Evolutionary conservation across 1,139 yeast species (phyloP), one percentile per base, ranked within the genome.

Genomic region (Diutina ranongensis): DNA sequence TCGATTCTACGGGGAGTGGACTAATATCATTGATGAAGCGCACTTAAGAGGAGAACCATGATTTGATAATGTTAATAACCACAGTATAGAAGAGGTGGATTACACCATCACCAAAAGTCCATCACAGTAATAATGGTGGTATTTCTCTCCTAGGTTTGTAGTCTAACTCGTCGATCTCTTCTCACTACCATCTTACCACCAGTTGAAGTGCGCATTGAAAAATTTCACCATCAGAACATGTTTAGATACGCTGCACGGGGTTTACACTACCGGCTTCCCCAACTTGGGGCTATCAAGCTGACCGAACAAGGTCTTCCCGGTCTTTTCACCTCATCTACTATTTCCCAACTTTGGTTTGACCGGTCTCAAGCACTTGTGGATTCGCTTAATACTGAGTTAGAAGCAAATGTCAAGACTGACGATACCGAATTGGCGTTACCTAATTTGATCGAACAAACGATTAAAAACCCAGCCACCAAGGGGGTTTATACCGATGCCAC

Each of bases 301-400:
- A 13, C 60, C 25, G 52, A 65, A 13, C 55, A 62, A 9, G 72
- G 74, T 19, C 68, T 80, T 48, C 60, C 65, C 28, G 89, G 89
- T 1, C 62, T 82, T 18, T 72, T 75, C 50, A 71, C 82, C 10
- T 52, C 68, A 13, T 55, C 66, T 27, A 76, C 84, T 12, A 59
- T 81, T 20, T 59, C 74, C 34, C 76, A 74, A 53, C 69, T 81
- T 35, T 83, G 86, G 83, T 76, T 69, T 54, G 63, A 72, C 38
- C 71, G 83, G 59, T 74, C 80, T 7, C 64, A 67, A 16, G 51
- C 57, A 20, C 69, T 78, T 49, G 67, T 75, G 4, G 65, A 65
- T 13, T 71, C 71, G 27, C 64, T 83, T 51, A 79, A 71, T 56
- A 61, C 58, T 34, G 53, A 61, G 15, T 56, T 71, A 45, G 63